Conservation (phyloP, 192 early-diverging fungal species). For the Mycoemilia scoparia region DNA sequence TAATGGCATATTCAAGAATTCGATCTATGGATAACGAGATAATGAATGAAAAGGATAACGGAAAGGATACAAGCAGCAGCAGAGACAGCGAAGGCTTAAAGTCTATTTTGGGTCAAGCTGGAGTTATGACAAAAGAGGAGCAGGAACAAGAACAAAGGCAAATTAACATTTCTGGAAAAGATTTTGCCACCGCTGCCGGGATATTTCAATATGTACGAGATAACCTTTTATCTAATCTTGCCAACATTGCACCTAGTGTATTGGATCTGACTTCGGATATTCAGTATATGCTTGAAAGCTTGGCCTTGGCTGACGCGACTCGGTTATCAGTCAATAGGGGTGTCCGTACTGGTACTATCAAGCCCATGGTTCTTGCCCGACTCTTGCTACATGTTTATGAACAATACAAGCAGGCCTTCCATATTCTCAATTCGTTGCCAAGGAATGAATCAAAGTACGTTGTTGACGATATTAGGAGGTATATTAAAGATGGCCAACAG, state of each 20-base stretch:
- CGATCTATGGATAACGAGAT: constrained; percentile 24
- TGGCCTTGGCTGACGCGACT: constrained; percentile 27
- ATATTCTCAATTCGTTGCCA: constrained; percentile 13
- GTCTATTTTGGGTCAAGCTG: too few species aligned
- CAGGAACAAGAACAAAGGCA: constrained; percentile 17
- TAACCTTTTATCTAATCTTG: constrained; percentile 13
- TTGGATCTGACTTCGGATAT: constrained; percentile 24
- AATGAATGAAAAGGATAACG: constrained; percentile 22
- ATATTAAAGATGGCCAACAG: constrained; percentile 27
- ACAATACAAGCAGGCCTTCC: constrained; percentile 18
- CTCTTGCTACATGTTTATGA: constrained; percentile 26
- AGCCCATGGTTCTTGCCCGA: constrained; percentile 24
- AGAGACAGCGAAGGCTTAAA: too few species aligned
- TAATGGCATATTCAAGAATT: constrained; percentile 24
- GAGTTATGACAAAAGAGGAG: constrained; percentile 9
- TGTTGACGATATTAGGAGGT: constrained; percentile 20
- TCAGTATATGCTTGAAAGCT: constrained; percentile 27
- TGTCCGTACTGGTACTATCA: constrained; percentile 20
- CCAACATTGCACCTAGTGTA: constrained; percentile 10
- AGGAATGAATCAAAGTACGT: constrained; percentile 24
- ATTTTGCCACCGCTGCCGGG: constrained; percentile 24
- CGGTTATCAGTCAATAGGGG: constrained; percentile 25
- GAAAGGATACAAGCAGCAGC: constrained; percentile 26
- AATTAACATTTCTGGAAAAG: constrained; percentile 21
- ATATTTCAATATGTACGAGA: constrained; percentile 23